phyloP scores from a whole-genome alignment of 2,329 filamentous ascomycete genomes.

The Biscogniauxia mediterranea region DNA sequence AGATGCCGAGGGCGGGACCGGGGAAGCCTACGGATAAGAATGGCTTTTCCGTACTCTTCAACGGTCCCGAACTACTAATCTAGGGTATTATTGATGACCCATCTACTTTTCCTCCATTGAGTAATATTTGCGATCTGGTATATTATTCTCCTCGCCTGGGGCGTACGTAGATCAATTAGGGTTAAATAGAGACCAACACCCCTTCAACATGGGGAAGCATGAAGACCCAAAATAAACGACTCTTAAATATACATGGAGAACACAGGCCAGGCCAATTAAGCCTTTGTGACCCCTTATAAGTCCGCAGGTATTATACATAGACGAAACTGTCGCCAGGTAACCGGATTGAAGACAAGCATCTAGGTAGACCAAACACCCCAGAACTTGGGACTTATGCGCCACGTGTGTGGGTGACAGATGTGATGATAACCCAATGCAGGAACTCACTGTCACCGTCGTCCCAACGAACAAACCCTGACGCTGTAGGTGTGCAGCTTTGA shows the following conservation, averaged over 20 bases:
- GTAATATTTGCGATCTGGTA: neutral
- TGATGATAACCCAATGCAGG: neutral
- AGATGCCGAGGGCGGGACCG: neutral
- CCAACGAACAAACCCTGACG: neutral
- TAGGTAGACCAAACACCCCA: neutral
- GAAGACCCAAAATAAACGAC: neutral
- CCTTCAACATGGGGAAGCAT: neutral
- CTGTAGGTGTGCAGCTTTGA: neutral
- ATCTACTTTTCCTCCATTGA: neutral
- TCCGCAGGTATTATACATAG: neutral
- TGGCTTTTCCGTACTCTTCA: neutral
- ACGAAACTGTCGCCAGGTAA: neutral
- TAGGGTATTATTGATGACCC: neutral
- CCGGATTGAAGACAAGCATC: neutral
- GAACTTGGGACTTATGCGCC: neutral
- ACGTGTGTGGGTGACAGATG: neutral
- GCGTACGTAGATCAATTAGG: neutral
- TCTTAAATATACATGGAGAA: neutral
- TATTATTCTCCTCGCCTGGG: neutral
- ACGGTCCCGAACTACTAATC: neutral
- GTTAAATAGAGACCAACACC: neutral
- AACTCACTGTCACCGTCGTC: neutral
- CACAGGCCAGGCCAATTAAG: neutral
- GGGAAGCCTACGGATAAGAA: neutral
- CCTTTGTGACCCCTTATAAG: neutral